A percentile compares a stretch with the other conserved stretches of the same genome.
These are phyloP conservation scores for Tinospora cordifolia DNA, from an alignment of 164 flowering plant species.

Conservation along the genomic window DNA sequence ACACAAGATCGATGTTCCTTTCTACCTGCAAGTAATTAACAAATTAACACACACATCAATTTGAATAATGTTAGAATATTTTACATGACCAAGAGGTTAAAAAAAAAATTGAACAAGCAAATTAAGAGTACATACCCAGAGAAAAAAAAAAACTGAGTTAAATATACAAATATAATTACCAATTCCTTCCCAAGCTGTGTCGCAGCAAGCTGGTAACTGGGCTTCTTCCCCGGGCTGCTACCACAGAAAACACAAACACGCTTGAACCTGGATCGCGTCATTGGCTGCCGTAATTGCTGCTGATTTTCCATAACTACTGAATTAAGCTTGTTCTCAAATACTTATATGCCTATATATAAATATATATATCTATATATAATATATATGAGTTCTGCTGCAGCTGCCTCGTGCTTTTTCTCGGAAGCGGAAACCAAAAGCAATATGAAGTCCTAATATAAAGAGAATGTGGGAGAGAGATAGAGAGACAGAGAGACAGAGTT, in stretches of 20 bases:
- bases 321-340: neutral
- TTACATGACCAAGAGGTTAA: neutral
- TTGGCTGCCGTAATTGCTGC: neutral
- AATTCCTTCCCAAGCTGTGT: constrained; percentile 66
- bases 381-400: no score
- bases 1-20: constrained; percentile 51
- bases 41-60: neutral
- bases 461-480: neutral
- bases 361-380: no score
- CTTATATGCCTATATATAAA: no score
- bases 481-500: no score
- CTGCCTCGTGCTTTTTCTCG: neutral
- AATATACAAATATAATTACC: no score
- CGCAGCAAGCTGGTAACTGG: constrained; percentile 67
- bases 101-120: neutral
- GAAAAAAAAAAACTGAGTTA: neutral
- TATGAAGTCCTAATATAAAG: neutral
- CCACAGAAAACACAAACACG: constrained; percentile 80
- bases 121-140: neutral
- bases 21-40: constrained; percentile 15
- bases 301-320: neutral
- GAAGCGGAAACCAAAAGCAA: neutral
- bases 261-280: constrained; percentile 47
- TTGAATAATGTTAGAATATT: neutral
- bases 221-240: constrained; percentile 74